Percentiles rank a stretch among this genome's conserved stretches.
These are phyloP conservation scores for Chaetomiaceae sp. DNA, from an alignment of 2,329 filamentous ascomycete genomes.

Conservation along the genomic window DNA sequence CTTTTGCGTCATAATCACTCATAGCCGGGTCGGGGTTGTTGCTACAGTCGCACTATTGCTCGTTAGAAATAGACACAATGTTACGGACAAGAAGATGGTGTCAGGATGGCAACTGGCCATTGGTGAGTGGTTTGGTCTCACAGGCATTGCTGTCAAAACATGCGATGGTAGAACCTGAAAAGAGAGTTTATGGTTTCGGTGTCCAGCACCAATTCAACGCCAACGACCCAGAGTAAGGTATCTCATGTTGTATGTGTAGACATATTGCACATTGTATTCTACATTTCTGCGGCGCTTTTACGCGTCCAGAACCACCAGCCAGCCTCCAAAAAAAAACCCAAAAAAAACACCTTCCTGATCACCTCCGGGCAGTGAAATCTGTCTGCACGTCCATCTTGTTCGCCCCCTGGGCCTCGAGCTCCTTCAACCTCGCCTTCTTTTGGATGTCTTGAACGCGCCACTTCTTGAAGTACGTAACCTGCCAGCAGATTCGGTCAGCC, in stretches of 20 bases:
- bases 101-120: too few species aligned
- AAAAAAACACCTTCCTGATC: too few species aligned
- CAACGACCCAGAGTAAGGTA: too few species aligned
- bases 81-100: slow-evolving; percentile 1
- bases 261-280: slow-evolving; percentile 2
- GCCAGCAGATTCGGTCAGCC: slow-evolving; percentile 5
- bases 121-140: too few species aligned
- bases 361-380: slow-evolving; percentile 23
- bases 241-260: too few species aligned
- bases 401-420: slow-evolving; percentile 69
- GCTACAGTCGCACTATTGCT: slow-evolving; percentile 4
- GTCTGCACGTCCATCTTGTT: slow-evolving; percentile 48
- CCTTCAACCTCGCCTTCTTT: slow-evolving; percentile 72
- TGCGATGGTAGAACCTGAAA: too few species aligned
- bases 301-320: background rate
- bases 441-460: slow-evolving; percentile 88
- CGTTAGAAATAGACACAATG: slow-evolving; percentile 12
- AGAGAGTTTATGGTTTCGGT: too few species aligned
- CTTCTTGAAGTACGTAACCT: slow-evolving; percentile 98
- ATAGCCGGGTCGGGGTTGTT: slow-evolving; percentile 15
- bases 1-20: slow-evolving; percentile 12
- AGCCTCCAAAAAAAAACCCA: too few species aligned
- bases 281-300: background rate
- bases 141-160: too few species aligned
- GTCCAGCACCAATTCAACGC: too few species aligned